Conservation (phyloP, 2,329 filamentous ascomycete genomes). For the Conoideocrella luteorostrata region DNA sequence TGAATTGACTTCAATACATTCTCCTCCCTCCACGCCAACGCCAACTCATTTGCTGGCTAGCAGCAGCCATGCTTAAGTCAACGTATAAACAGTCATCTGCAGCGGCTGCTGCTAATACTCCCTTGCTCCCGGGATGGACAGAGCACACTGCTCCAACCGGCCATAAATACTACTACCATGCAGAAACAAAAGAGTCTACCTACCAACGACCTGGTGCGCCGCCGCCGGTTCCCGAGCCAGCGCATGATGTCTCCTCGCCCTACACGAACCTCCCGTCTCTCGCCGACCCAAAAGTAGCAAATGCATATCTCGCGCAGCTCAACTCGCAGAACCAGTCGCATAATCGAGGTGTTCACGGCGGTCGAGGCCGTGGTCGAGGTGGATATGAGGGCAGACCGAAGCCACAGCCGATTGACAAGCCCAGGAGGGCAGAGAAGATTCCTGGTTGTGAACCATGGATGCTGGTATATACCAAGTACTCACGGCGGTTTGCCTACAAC, state of each 20-base stretch:
- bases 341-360: constrained; percentile 24
- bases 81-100: constrained; percentile 59
- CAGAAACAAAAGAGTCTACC: constrained; percentile 75
- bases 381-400: constrained; percentile 52
- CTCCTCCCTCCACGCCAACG: background rate
- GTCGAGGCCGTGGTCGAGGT: constrained; percentile 35
- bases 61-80: constrained; percentile 61
- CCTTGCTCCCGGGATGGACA: constrained; percentile 79
- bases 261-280: constrained; percentile 30
- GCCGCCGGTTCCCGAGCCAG: constrained; percentile 22
- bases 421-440: constrained; percentile 71
- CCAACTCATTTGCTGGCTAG: background rate
- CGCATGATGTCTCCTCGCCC: constrained; percentile 18
- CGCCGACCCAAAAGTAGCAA: constrained; percentile 50
- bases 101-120: constrained; percentile 31
- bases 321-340: constrained; percentile 33
- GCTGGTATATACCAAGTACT: constrained; percentile 86
- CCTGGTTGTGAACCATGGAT: constrained; percentile 83
- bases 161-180: constrained; percentile 84
- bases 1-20: background rate
- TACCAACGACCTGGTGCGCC: constrained; percentile 63
- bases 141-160: constrained; percentile 86
- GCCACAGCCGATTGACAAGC: constrained; percentile 70
- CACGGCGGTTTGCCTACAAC: constrained; percentile 86
- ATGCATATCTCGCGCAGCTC: constrained; percentile 54